phyloP scores from a whole-genome alignment of 2,329 filamentous ascomycete genomes.

The Rhinocladiella mackenziei region DNA sequence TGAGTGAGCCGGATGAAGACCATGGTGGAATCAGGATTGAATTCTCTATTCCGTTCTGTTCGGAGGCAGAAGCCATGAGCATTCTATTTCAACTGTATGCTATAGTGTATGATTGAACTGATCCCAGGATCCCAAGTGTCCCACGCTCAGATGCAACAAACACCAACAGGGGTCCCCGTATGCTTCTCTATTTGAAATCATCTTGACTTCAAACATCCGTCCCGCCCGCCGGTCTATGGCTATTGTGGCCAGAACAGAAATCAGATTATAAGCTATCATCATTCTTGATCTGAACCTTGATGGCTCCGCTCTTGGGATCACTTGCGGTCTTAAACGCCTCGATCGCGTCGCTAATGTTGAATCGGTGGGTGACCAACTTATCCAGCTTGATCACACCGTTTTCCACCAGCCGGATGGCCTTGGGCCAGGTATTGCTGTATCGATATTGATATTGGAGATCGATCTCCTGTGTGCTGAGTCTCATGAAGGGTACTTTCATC shows the following conservation, averaged over 20 bases:
- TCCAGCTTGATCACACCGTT: conserved; percentile 77
- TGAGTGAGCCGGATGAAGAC: not conserved
- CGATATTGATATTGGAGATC: conserved; percentile 96
- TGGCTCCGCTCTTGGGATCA: conserved; percentile 86
- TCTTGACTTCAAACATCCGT: too few relatives aligned
- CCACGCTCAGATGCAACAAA: too few relatives aligned
- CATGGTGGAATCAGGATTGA: too few relatives aligned
- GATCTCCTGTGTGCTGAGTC: conserved; percentile 82
- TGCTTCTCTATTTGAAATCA: too few relatives aligned
- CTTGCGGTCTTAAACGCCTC: conserved; percentile 86
- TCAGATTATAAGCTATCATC: conserved; percentile 30
- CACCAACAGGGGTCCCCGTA: too few relatives aligned
- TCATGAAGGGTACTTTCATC: conserved; percentile 94
- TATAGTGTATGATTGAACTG: too few relatives aligned
- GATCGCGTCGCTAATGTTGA: conserved; percentile 76
- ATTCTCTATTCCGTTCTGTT: too few relatives aligned
- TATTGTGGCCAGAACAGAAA: too few relatives aligned
- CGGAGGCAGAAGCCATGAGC: too few relatives aligned
- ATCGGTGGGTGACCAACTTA: conserved; percentile 83
- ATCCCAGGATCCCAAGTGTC: too few relatives aligned
- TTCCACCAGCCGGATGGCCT: conserved; percentile 81
- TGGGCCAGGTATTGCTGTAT: conserved; percentile 93
- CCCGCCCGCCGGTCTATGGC: too few relatives aligned
- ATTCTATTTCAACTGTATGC: too few relatives aligned
- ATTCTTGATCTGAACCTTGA: conserved; percentile 92